Percentiles rank a stretch among this genome's conserved stretches.
phyloP scores from a whole-genome alignment of 2,329 filamentous ascomycete genomes.

The Pseudogymnoascus sp. region DNA sequence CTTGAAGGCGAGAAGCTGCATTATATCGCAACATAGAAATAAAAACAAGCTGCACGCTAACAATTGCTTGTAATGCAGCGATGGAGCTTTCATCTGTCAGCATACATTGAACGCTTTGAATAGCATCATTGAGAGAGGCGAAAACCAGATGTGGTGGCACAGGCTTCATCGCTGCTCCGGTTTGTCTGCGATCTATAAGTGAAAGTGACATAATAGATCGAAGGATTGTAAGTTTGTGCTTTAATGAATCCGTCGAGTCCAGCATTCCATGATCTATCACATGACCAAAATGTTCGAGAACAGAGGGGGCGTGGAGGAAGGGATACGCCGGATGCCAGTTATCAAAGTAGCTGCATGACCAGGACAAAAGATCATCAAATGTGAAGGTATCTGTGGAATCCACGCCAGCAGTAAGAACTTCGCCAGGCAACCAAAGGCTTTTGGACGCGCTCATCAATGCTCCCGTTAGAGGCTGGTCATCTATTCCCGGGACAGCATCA shows the following conservation, averaged over 20 bases:
- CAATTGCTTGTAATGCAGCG: slow-evolving; percentile 39
- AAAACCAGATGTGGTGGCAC: slow-evolving; percentile 39
- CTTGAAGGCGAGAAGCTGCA: slow-evolving; percentile 45
- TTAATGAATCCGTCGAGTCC: slow-evolving; percentile 18
- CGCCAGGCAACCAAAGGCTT: slow-evolving; percentile 2
- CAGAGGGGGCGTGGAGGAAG: slow-evolving; percentile 43
- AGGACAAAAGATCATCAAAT: slow-evolving; percentile 41
- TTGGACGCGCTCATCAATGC: slow-evolving; percentile 11
- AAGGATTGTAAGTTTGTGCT: slow-evolving; percentile 34
- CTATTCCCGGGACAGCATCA: slow-evolving; percentile 1
- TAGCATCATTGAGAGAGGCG: slow-evolving; percentile 38
- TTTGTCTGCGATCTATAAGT: slow-evolving; percentile 42
- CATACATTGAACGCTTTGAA: slow-evolving; percentile 39
- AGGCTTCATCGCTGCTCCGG: slow-evolving; percentile 4
- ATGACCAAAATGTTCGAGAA: slow-evolving; percentile 38
- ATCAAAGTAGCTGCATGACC: slow-evolving; percentile 45
- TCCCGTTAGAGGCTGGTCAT: neutral
- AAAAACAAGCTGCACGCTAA: slow-evolving; percentile 45
- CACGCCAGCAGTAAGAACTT: neutral
- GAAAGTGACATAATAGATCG: slow-evolving; percentile 44
- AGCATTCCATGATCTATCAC: slow-evolving; percentile 28
- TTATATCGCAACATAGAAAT: slow-evolving; percentile 47
- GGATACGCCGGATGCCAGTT: slow-evolving; percentile 50
- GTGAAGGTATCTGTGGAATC: neutral
- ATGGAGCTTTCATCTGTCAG: slow-evolving; percentile 40